Conservation (phyloP, 345 rosid genomes). For the Odontarrhena argentea region DNA sequence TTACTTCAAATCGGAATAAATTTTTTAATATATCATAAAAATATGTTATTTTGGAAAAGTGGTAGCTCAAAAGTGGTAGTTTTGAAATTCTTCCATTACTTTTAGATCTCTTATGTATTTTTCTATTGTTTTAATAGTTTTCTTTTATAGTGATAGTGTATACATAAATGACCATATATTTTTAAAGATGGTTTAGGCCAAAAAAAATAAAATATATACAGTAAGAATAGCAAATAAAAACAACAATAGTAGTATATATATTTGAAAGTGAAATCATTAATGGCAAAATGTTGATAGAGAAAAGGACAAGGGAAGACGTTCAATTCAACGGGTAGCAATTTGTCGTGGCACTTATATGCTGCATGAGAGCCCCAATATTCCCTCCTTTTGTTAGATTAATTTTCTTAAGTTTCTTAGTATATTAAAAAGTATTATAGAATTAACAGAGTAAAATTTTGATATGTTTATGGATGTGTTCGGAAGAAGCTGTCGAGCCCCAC, state of each 20-base stretch:
- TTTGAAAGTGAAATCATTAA: constrained; percentile 31
- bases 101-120: too few relatives aligned
- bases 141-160: too few relatives aligned
- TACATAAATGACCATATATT: too few relatives aligned
- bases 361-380: constrained; percentile 53
- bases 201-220: background rate
- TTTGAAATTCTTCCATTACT: too few relatives aligned
- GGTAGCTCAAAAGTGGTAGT: too few relatives aligned
- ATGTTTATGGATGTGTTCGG: background rate
- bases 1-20: too few relatives aligned
- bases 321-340: constrained; percentile 55
- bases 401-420: background rate
- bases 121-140: too few relatives aligned
- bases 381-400: constrained; percentile 41
- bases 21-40: too few relatives aligned
- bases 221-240: background rate
- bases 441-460: too few relatives aligned
- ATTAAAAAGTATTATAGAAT: background rate
- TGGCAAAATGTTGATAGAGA: constrained; percentile 31
- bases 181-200: too few relatives aligned
- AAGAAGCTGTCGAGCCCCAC: constrained; percentile 55
- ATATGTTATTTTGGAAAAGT: too few relatives aligned
- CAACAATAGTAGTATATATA: constrained; percentile 1
- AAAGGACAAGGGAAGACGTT: constrained; percentile 29
- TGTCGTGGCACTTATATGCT: constrained; percentile 52